These are phyloP conservation scores for Solanum okadae DNA, from an alignment of 257 asterid species.

Conservation along the genomic window DNA sequence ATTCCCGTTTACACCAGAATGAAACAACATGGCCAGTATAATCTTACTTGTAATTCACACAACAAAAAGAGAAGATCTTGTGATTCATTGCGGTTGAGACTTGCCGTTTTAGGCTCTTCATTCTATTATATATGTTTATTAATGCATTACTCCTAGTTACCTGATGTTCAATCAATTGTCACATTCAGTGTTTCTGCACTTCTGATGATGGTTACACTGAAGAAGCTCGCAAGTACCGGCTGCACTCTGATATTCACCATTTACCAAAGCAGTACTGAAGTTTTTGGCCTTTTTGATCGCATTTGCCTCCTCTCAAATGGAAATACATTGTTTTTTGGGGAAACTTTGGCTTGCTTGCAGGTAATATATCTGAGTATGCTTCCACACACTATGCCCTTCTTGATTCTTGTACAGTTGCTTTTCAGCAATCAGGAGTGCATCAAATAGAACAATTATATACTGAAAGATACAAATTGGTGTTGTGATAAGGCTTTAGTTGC, in stretches of 20 bases:
- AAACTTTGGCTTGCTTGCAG: conserved; percentile 98
- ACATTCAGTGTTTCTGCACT: conserved; percentile 85
- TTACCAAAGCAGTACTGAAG: conserved; percentile 97
- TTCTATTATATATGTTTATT: background rate
- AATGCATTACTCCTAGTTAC: background rate
- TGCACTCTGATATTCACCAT: conserved; percentile 94
- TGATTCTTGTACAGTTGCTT: background rate
- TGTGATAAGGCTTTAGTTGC: background rate
- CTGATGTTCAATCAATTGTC: conserved; percentile 2
- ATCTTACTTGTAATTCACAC: background rate
- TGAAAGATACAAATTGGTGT: background rate
- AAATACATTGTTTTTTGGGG: conserved; percentile 96
- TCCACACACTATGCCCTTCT: background rate
- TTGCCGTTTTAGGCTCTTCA: background rate
- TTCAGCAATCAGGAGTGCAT: background rate
- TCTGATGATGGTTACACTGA: conserved; percentile 95
- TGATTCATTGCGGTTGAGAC: background rate
- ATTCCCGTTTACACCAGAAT: background rate
- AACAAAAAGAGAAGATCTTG: background rate
- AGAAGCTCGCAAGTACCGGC: conserved; percentile 96
- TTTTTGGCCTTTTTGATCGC: conserved; percentile 95
- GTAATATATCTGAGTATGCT: conserved; percentile 27
- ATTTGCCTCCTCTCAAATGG: conserved; percentile 99
- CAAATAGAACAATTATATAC: background rate
- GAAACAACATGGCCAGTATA: background rate